Evolutionary conservation across 2,329 filamentous ascomycete species (phyloP), one percentile per base, ranked within the genome.

Genomic region (Metarhizium sp.): DNA sequence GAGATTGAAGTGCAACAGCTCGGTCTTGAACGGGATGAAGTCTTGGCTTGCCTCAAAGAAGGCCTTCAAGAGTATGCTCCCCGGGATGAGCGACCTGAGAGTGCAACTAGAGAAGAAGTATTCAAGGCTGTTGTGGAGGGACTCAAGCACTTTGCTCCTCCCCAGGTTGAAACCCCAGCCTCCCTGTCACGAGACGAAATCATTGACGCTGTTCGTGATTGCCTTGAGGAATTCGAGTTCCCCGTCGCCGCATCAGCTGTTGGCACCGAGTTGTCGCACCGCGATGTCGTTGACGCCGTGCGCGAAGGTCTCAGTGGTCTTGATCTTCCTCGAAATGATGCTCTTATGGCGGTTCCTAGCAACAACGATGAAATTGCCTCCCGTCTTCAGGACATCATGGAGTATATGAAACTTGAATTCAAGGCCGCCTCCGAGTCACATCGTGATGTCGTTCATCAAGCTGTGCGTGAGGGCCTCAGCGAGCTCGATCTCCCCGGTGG

Each of bases 1-100:
- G 90, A 96, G 63, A 90, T 96, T 52, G 87, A 95, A 62, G 79
- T 95, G 4, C 87, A 96, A 63, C 90, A 95, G 63, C 88, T 95
- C 59, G 92, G 92, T 2, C 76, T 97, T 1, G 92, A 96, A 68
- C 82, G 90, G 5, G 90, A 96, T 13, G 92, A 97, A 66, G 88
- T 97, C 50, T 76, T 97, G 14, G 84, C 87, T 43, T 95, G 91
- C 61, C 78, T 97, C 30, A 85, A 88, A 61, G 87, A 96, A 72
- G 92, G 92, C 0, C 79, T 97, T 0, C 84, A 88, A 60, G 84
- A 90, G 50, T 91, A 94, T 65, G 78, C 78, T 1, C 77, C 79
- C 14, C 74, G 68, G 18, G 72, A 76, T n/a, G 76, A 82, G 20
- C 71, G 70, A 20, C 74, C 81, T 4, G 72, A 77, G 40, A 81